Conservation (phyloP, 768 basidiomycete species). For the Paxillus involutus region DNA sequence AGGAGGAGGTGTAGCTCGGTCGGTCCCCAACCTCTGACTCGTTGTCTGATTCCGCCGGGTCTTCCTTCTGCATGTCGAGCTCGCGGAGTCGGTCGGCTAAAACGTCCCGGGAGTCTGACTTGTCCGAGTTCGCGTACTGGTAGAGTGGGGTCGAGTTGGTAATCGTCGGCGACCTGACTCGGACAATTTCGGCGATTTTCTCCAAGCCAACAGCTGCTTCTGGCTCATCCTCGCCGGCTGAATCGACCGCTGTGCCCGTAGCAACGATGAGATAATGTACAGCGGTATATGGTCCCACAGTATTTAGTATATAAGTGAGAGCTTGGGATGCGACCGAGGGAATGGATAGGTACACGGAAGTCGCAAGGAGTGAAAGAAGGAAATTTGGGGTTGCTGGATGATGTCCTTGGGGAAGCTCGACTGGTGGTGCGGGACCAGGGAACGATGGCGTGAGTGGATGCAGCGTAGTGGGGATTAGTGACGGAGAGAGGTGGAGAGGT, state of each 20-base stretch:
- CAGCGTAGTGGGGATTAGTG: slow-evolving; percentile 60
- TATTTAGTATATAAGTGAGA: slow-evolving; percentile 65
- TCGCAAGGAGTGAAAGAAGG: slow-evolving; percentile 84
- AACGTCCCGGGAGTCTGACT: slow-evolving; percentile 18
- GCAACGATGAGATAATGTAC: slow-evolving; percentile 81
- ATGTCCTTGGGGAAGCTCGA: slow-evolving; percentile 45
- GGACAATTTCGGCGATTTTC: slow-evolving; percentile 54
- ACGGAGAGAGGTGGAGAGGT: slow-evolving; percentile 61
- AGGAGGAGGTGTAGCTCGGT: slow-evolving; percentile 36
- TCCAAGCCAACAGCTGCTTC: slow-evolving; percentile 74
- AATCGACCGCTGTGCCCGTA: slow-evolving; percentile 63
- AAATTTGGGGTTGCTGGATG: slow-evolving; percentile 82
- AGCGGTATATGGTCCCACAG: slow-evolving; percentile 78
- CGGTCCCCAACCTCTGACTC: slow-evolving; percentile 24
- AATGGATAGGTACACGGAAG: slow-evolving; percentile 82
- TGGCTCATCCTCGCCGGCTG: slow-evolving; percentile 41
- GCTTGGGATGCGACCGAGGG: slow-evolving; percentile 75
- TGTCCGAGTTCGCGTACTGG: neutral
- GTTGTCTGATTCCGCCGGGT: slow-evolving; percentile 33
- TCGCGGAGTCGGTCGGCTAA: slow-evolving; percentile 31
- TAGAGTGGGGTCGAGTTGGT: slow-evolving; percentile 5
- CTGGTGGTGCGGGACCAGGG: slow-evolving; percentile 29
- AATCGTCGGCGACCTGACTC: slow-evolving; percentile 33
- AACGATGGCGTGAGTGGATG: slow-evolving; percentile 76
- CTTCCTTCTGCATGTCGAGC: slow-evolving; percentile 36